phyloP scores from a whole-genome alignment of 805 yeast species.

The Wickerhamiella allomyrinae region DNA sequence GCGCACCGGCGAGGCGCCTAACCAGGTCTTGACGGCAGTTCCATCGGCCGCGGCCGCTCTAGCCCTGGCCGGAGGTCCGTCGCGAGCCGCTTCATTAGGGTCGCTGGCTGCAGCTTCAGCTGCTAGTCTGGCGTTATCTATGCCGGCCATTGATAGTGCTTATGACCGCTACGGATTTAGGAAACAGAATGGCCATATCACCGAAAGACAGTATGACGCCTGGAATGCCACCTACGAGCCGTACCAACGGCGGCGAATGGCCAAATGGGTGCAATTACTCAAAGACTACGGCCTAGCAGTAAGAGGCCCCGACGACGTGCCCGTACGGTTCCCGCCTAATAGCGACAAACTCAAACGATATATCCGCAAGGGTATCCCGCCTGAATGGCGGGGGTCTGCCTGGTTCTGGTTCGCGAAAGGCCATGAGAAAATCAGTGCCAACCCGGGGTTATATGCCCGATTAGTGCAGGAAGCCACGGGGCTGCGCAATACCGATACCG shows the following conservation, averaged over 20 bases:
- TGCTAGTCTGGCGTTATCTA: conserved; percentile 4
- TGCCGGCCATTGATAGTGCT: conserved; percentile 5
- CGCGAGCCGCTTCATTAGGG: not conserved
- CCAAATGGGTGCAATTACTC: conserved; percentile 63
- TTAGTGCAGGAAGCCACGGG: conserved; percentile 45
- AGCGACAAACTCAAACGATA: conserved; percentile 43
- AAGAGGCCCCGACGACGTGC: conserved; percentile 28
- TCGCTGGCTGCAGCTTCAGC: conserved; percentile 1
- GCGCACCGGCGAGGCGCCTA: not conserved
- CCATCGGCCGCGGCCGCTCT: not conserved
- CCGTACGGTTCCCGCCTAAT: conserved; percentile 24
- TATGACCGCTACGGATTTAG: conserved; percentile 78
- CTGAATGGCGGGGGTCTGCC: conserved; percentile 93
- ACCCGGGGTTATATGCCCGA: conserved; percentile 60
- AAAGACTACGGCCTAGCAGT: conserved; percentile 48
- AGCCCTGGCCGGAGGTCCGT: not conserved
- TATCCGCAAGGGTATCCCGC: conserved; percentile 84
- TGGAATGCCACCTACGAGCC: conserved; percentile 66
- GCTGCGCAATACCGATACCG: conserved; percentile 59
- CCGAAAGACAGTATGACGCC: conserved; percentile 43
- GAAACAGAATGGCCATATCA: conserved; percentile 41
- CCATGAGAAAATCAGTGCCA: conserved; percentile 49
- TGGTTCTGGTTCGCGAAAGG: conserved; percentile 95
- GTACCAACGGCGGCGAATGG: conserved; percentile 48
- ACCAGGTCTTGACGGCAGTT: not conserved